Evolutionary conservation across 805 yeast genomes (phyloP), one percentile per base, ranked within the genome.

Genomic region (Cyberlindnera mrakii): DNA sequence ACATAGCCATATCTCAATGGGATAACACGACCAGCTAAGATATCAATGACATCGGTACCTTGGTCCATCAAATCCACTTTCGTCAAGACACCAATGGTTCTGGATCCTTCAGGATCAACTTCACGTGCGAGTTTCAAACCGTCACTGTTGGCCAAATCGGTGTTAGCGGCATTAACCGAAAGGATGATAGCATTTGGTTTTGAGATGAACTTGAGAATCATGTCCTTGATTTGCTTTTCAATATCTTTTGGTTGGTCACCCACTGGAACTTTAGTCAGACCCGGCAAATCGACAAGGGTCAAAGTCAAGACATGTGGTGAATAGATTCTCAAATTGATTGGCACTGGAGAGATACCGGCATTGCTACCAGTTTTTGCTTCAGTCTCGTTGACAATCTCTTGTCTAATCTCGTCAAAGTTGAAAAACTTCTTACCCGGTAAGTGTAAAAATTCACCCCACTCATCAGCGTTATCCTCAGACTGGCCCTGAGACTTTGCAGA

Each of bases 221-320:
- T 83, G 51, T 89, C 96, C 59, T 89, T 82, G 58, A 93, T 93
- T 67, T 88, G 97, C 51, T 76, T 80, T 69, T 93, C 99, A 52
- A 93, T 93, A 65, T 93, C 99, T 57, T 85, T 84, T 43, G 99
- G 99, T 67, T 93, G 99, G 67, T 93, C 99, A 39, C 99, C 99
- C 43, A 93, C 96, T 4, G 99, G 99, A 32, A 93, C 99, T 63
- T 93, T 93, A 33, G 99, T 93, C 58, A 93, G 77, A 47, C 99
- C 99, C 9, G 99, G 99, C 58, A 93, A 75, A 68, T 93, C 99
- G 33, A 93, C 97, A 56, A 93, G 75, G 7, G 99, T 93, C 62
- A 91, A 77, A 16, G 96, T 90, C 51, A 91, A 72, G 37, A 91
- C 98, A 55, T 88, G 89, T 18, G 99, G 98, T 20, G 96, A 88